A percentile compares a stretch with the other conserved stretches of the same genome.
phyloP scores from a whole-genome alignment of 2,329 filamentous ascomycete genomes.

The Rutstroemia sp. region DNA sequence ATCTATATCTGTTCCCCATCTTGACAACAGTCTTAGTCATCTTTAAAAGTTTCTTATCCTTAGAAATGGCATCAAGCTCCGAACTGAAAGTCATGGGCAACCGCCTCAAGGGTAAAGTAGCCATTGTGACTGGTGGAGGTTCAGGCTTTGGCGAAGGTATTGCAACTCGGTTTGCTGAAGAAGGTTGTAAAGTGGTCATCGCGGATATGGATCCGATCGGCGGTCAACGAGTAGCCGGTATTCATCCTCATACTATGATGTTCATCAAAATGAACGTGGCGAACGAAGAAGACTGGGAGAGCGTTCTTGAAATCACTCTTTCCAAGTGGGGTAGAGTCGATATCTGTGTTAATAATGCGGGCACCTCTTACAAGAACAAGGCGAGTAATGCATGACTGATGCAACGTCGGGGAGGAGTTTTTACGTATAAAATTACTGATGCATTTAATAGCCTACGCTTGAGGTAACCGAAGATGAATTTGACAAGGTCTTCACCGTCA shows the following conservation, averaged over 20 bases:
- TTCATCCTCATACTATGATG: conserved; percentile 21
- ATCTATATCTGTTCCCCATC: background rate
- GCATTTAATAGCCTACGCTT: conserved; percentile 39
- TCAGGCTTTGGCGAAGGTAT: conserved; percentile 60
- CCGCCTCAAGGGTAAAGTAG: conserved; percentile 45
- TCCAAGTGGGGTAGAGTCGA: conserved; percentile 45
- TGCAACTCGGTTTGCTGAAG: conserved; percentile 47
- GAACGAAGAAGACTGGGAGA: conserved; percentile 45
- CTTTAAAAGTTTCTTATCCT: too few species aligned
- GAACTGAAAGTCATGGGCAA: conserved; percentile 18
- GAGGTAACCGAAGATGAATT: conserved; percentile 61
- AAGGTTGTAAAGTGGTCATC: conserved; percentile 55
- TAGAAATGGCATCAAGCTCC: conserved; percentile 9
- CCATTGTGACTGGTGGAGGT: conserved; percentile 52
- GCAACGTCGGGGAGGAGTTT: background rate
- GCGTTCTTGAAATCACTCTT: conserved; percentile 38
- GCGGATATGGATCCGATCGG: conserved; percentile 50
- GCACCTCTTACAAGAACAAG: conserved; percentile 51
- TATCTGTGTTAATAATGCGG: conserved; percentile 55
- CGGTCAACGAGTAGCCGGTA: conserved; percentile 41
- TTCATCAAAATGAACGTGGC: conserved; percentile 45
- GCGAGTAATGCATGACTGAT: conserved; percentile 7
- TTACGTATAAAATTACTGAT: background rate
- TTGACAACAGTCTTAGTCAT: background rate
- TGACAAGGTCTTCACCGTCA: conserved; percentile 59